phyloP scores from a whole-genome alignment of 352 stramenopile species.

The Phytophthora meadii region DNA sequence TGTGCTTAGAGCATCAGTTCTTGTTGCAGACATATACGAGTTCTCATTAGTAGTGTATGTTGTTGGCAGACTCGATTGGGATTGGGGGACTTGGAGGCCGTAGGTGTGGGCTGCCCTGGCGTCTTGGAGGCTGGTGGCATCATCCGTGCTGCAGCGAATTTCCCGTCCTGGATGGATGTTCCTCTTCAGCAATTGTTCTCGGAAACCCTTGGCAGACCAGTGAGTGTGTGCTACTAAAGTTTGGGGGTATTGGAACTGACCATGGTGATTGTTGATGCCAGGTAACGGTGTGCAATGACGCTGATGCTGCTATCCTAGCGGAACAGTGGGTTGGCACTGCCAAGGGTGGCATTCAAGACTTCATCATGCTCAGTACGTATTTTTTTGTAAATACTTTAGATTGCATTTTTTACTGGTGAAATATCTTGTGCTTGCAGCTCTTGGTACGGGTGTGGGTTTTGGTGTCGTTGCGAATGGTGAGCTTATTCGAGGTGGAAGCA shows the following conservation, averaged over 20 bases:
- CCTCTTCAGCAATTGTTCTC: constrained; percentile 65
- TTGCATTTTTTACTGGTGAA: constrained; percentile 7
- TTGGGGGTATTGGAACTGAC: constrained; percentile 6
- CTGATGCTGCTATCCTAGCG: constrained; percentile 80
- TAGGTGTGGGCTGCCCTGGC: constrained; percentile 75
- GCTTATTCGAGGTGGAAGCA: constrained; percentile 71
- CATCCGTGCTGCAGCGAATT: constrained; percentile 74
- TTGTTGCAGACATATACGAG: background rate
- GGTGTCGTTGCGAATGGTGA: constrained; percentile 69
- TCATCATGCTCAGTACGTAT: constrained; percentile 85
- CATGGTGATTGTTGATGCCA: constrained; percentile 12
- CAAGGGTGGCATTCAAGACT: constrained; percentile 62
- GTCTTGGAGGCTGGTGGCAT: constrained; percentile 56
- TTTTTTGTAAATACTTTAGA: background rate
- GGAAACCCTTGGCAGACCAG: constrained; percentile 40
- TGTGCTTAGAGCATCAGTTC: background rate
- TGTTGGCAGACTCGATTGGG: constrained; percentile 32
- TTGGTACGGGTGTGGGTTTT: constrained; percentile 80
- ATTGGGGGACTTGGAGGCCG: constrained; percentile 45
- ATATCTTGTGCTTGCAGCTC: constrained; percentile 38
- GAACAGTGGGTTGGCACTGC: constrained; percentile 84
- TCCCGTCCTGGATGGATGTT: constrained; percentile 69
- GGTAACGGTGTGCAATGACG: constrained; percentile 76
- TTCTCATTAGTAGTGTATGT: constrained; percentile 13
- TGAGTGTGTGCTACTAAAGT: constrained; percentile 10